These are phyloP conservation scores for Cladosporium colombiae DNA, from an alignment of 2,329 filamentous ascomycete species.

Conservation along the genomic window DNA sequence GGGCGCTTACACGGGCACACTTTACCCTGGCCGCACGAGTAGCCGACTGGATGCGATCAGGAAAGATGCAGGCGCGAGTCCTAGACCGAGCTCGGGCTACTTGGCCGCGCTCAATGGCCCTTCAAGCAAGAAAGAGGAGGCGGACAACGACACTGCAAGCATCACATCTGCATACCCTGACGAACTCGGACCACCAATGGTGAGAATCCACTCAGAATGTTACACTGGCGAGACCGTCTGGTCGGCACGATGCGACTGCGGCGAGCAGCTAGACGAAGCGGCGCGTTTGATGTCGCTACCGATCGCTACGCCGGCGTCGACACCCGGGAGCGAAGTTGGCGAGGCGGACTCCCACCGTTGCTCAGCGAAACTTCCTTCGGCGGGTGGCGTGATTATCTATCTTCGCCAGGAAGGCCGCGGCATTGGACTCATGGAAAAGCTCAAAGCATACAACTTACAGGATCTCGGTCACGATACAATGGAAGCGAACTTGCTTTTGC, in stretches of 20 bases:
- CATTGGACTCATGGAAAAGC: slow-evolving; percentile 90
- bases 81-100: slow-evolving; percentile 25
- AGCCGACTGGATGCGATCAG: slow-evolving; percentile 63
- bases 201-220: slow-evolving; percentile 96
- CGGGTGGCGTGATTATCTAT: slow-evolving; percentile 91
- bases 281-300: slow-evolving; percentile 76
- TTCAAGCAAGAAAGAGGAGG: slow-evolving; percentile 25
- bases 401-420: slow-evolving; percentile 93
- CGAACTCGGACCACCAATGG: slow-evolving; percentile 63
- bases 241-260: slow-evolving; percentile 96
- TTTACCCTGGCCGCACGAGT: slow-evolving; percentile 81
- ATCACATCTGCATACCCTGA: slow-evolving; percentile 31
- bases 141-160: slow-evolving; percentile 28
- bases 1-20: slow-evolving; percentile 84
- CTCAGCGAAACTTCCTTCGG: slow-evolving; percentile 41
- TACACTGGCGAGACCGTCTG: slow-evolving; percentile 98
- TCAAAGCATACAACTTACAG: slow-evolving; percentile 97
- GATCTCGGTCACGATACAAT: slow-evolving; percentile 97
- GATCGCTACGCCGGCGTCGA: slow-evolving; percentile 31
- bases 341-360: slow-evolving; percentile 19
- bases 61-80: slow-evolving; percentile 40
- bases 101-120: slow-evolving; percentile 27
- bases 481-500: slow-evolving; percentile 85
- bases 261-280: slow-evolving; percentile 95
- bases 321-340: slow-evolving; percentile 29